Evolutionary conservation across 345 rosid genomes (phyloP), one percentile per base, ranked within the genome.

Genomic region (Gossypium bickii): DNA sequence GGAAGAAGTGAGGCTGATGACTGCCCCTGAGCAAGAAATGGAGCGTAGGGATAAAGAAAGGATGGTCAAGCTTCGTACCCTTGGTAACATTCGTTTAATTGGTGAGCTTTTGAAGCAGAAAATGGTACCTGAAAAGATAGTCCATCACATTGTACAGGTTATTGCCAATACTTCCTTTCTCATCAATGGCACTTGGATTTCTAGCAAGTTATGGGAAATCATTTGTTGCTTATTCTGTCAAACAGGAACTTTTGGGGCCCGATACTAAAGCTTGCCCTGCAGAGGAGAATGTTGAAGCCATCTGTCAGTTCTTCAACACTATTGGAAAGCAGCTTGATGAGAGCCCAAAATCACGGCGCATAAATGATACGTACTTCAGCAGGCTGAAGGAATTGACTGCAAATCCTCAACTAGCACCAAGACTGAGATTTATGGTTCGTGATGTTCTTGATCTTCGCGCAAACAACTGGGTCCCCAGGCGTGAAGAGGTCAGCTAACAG

Each of bases 41-140:
- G 97, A 92, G 75, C 93, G 93, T 6, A 88, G 81, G 81, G 98
- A 94, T 76, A 94, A 87, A 77, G 98, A 92, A 79, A 86, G 92
- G 75, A 73, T 87, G 86, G 66, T 83, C 65, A 94, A 92, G 84
- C 87, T 89, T 43, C 91, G 97, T 47, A 94, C 97, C 15, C 93
- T 94, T 12, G 98, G 98, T 45, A 94, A 94, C 56, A 92, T 90
- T 38, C 97, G 92, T 67, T 79, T 94, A 65, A 94, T 94, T 84
- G 98, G 97, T 66, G 97, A 94, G 83, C 95, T 94, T 80, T 81
- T 92, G 82, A 92, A 92, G 88, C 95, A 92, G 84, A 89, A 83
- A 82, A 92, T 94, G 95, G 97, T 94, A 16, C 87, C 98, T 38
- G 97, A 92, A 82, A 92, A 66, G 90, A 85, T 94, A 67, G 97